A percentile compares a stretch with the other conserved stretches of the same genome.
Evolutionary conservation across 495 filamentous ascomycete species (phyloP).

Genomic region (Neurospora terricola): DNA sequence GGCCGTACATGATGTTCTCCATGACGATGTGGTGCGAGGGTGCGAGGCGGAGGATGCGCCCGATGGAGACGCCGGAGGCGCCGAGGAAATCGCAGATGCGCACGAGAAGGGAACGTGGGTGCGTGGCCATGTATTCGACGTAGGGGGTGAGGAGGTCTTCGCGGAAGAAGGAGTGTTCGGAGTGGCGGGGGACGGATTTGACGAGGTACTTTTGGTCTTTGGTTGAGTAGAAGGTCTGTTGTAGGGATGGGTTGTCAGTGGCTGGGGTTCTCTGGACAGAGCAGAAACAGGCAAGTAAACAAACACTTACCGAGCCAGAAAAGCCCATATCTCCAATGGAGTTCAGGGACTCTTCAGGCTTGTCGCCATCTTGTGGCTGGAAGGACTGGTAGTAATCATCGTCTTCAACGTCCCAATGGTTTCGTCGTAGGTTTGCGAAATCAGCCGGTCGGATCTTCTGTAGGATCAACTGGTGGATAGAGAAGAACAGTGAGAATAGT

Average conservation of each 20-base stretch:
- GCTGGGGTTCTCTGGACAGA: not conserved
- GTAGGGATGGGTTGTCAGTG: not conserved
- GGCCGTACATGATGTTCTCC: slow-evolving; percentile 58
- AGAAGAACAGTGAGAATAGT: slow-evolving; percentile 26
- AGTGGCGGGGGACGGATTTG: slow-evolving; percentile 56
- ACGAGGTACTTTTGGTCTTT: slow-evolving; percentile 50
- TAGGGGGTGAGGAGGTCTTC: slow-evolving; percentile 52
- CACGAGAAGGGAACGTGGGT: slow-evolving; percentile 50
- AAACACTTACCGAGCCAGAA: slow-evolving; percentile 19
- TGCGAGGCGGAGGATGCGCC: slow-evolving; percentile 40
- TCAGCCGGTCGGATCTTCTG: slow-evolving; percentile 27
- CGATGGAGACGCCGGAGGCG: slow-evolving; percentile 41
- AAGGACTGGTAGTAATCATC: slow-evolving; percentile 19
- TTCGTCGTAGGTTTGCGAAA: slow-evolving; percentile 23
- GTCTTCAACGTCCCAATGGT: slow-evolving; percentile 20
- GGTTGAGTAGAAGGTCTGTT: slow-evolving; percentile 58
- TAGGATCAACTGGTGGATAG: slow-evolving; percentile 28
- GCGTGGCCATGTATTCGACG: slow-evolving; percentile 44
- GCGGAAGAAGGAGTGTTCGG: slow-evolving; percentile 60
- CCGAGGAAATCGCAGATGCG: slow-evolving; percentile 60
- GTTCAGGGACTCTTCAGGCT: slow-evolving; percentile 14
- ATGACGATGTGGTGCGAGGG: slow-evolving; percentile 63
- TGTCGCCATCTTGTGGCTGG: slow-evolving; percentile 3
- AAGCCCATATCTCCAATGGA: slow-evolving; percentile 28
- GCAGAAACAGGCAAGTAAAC: too few species aligned